Conservation (phyloP, 192 early-diverging fungal species). For the Thoreauomyces humboldtii region DNA sequence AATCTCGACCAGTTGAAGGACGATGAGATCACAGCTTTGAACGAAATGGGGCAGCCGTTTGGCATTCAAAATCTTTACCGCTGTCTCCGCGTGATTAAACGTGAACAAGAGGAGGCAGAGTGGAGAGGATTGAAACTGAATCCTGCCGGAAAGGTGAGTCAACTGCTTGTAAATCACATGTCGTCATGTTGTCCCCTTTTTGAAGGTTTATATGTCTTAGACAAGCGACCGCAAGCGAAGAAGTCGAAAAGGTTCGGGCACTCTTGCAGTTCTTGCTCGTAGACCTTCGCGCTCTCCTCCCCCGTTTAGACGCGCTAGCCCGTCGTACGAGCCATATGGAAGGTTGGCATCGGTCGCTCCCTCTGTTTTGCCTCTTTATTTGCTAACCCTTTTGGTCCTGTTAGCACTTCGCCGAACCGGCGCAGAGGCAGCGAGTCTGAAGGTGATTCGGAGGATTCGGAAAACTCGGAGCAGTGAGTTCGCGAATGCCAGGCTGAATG, state of each 20-base stretch:
- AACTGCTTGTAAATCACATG: no score
- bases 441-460: neutral
- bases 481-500: neutral
- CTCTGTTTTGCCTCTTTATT: neutral
- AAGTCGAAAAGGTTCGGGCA: no score
- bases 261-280: no score
- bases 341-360: neutral
- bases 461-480: no score
- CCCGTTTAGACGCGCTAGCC: conserved; percentile 15
- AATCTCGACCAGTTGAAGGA: conserved; percentile 38
- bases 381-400: no score
- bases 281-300: neutral
- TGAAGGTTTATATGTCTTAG: no score
- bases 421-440: neutral
- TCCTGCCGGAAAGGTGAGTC: no score
- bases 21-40: conserved; percentile 39
- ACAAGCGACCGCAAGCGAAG: no score
- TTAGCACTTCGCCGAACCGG: no score
- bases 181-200: no score
- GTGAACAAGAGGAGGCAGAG: neutral
- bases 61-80: conserved; percentile 39
- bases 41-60: conserved; percentile 44
- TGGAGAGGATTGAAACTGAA: no score
- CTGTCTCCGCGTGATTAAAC: conserved; percentile 31
- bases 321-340: conserved; percentile 22